Base-by-base conservation (phyloP, 1,139 yeast genomes). In the Pichia sp. region DNA sequence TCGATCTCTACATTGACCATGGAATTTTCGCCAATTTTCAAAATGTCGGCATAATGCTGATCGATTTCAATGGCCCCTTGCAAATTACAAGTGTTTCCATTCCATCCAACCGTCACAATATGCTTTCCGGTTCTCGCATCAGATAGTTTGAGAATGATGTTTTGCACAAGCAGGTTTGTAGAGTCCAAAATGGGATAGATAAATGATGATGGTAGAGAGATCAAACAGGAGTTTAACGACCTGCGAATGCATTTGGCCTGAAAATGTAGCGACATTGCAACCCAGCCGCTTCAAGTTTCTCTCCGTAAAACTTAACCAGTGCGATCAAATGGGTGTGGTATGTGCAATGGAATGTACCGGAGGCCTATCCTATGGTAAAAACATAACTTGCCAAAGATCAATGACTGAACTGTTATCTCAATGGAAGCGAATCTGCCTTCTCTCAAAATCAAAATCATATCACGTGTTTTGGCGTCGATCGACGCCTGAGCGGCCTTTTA, bases 11-110 rank as follows among this genome's bases (percentile, higher is more conserved):
- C 35, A 1, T 50, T 52, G n/a, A 78, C 66, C 21, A 56, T 50
- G 5, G 66, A 62, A 11, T 58, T 60, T 25, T 77, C 77, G 5
- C 47, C 41, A 10, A 85, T 48, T 1, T 65, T 66, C 9, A 71
- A 45, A 3, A 59, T 44, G 25, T 49, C 43, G 19, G 78, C 77
- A 63, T 77, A 56, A 44, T 70, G 50, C 0, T 82, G 74, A 50
- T 77, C 84, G 7, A 79, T 60, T 46, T 75, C 81, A 3, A 77
- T 38, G 5, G 46, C 60, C 53, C 17, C 57, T 46, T 1, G 23
- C 15, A 40, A 40, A 2, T 29, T 21, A 0, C 55, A 45, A 22
- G 50, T 48, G 28, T 44, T 49, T 4, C 59, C 59, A 19, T 45
- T 51, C 56, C 58, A 55, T 3, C 59, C 59, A 21, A 51, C 33